Percentiles rank a stretch among this genome's conserved stretches.
Conservation (phyloP, 2,329 filamentous ascomycete species). For the Nectriaceae sp. region DNA sequence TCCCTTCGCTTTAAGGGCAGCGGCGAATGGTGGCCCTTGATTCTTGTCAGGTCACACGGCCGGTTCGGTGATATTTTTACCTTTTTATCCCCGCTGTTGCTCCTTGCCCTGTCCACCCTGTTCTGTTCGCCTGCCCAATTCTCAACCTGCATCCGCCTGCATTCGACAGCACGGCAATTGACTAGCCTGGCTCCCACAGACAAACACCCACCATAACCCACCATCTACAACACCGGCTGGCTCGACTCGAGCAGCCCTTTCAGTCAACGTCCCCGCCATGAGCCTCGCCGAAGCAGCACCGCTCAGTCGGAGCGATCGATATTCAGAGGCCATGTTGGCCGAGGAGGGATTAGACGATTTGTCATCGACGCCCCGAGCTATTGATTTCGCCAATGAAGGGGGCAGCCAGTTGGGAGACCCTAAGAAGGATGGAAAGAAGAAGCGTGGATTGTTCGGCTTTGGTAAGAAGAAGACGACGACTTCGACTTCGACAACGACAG, state of each 20-base stretch:
- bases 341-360: constrained; percentile 32
- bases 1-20: constrained; percentile 16
- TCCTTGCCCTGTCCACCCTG: constrained; percentile 3
- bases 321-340: constrained; percentile 22
- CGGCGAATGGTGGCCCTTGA: constrained; percentile 12
- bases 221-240: constrained; percentile 1
- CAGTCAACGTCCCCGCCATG: constrained; percentile 21
- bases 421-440: constrained; percentile 42
- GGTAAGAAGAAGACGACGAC: constrained; percentile 57
- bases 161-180: not conserved
- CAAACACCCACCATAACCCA: not conserved
- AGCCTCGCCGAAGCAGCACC: constrained; percentile 32
- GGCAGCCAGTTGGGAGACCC: constrained; percentile 14
- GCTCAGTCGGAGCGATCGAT: constrained; percentile 19
- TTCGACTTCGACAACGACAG: constrained; percentile 13
- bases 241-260: not conserved
- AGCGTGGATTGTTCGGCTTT: constrained; percentile 60
- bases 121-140: not conserved
- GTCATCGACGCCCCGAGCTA: constrained; percentile 36
- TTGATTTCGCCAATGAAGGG: constrained; percentile 47
- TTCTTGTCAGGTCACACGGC: constrained; percentile 21
- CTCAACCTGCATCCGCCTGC: not conserved
- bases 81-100: constrained; percentile 5
- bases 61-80: constrained; percentile 13
- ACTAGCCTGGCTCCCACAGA: not conserved